Conservation (phyloP, 345 rosid genomes). For the Rhodamnia argentea region DNA sequence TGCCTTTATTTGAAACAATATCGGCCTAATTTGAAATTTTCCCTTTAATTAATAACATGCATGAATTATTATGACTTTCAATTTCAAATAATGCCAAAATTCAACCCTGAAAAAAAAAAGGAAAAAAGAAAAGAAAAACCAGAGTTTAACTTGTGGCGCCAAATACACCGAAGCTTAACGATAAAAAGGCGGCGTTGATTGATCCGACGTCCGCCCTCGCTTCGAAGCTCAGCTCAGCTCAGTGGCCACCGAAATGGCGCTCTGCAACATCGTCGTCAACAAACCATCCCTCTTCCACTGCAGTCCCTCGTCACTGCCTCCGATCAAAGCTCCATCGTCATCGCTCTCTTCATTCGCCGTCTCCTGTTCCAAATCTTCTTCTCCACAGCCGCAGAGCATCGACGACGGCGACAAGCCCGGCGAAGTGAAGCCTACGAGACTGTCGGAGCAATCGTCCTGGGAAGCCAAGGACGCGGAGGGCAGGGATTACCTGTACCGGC, state of each 20-base stretch:
- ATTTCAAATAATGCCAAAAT: not conserved
- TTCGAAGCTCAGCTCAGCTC: not conserved
- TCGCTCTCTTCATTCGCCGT: not conserved
- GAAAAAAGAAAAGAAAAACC: not conserved
- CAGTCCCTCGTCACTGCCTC: not conserved
- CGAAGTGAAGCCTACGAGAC: conserved; percentile 7
- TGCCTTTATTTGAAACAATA: too few relatives aligned
- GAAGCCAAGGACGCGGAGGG: conserved; percentile 76
- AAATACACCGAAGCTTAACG: conserved; percentile 1
- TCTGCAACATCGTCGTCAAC: not conserved
- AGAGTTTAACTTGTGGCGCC: not conserved
- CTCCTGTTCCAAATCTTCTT: not conserved
- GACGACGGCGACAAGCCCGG: not conserved
- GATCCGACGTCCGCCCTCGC: not conserved
- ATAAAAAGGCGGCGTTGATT: not conserved
- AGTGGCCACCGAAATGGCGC: not conserved
- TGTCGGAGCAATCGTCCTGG: conserved; percentile 92
- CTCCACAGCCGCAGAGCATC: not conserved
- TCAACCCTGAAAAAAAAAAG: not conserved
- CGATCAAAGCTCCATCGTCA: not conserved
- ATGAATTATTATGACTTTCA: not conserved
- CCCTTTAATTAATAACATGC: not conserved
- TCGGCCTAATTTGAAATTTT: too few relatives aligned
- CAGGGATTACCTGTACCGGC: conserved; percentile 67
- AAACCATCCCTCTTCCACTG: not conserved